A percentile compares a stretch with the other conserved stretches of the same genome.
Conservation (phyloP, 1,284 basidiomycete species). For the Bjerkandera adusta region DNA sequence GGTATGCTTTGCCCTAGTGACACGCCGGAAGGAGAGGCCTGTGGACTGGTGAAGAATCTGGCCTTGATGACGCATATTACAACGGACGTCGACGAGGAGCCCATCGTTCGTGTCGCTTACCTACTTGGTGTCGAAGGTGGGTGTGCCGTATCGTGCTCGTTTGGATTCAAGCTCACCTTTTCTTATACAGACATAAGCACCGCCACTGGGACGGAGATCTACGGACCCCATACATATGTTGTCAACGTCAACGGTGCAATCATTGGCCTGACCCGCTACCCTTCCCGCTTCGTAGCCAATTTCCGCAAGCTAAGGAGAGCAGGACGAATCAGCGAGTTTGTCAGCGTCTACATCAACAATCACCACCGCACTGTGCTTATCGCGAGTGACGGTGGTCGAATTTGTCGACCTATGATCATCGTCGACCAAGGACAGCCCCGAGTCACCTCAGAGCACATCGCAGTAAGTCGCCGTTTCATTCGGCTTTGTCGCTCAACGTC, state of each 20-base stretch:
- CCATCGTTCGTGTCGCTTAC: constrained; percentile 87
- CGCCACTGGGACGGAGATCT: constrained; percentile 95
- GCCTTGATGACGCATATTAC: constrained; percentile 99
- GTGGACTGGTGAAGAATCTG: constrained; percentile 97
- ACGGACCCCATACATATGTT: constrained; percentile 87
- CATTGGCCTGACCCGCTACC: constrained; percentile 89
- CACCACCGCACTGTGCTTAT: constrained; percentile 97
- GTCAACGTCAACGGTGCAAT: constrained; percentile 98
- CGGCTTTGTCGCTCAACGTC: background rate
- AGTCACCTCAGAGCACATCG: constrained; percentile 83
- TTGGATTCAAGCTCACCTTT: constrained; percentile 6
- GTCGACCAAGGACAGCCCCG: constrained; percentile 83
- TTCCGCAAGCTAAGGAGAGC: constrained; percentile 93
- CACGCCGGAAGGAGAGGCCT: constrained; percentile 99
- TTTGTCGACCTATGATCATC: constrained; percentile 98
- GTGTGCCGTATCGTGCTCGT: constrained; percentile 21
- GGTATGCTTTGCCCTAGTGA: constrained; percentile 98
- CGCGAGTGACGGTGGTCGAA: constrained; percentile 95
- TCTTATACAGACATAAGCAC: constrained; percentile 78
- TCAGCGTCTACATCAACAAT: constrained; percentile 95
- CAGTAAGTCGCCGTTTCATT: constrained; percentile 44
- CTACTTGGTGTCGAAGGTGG: constrained; percentile 94
- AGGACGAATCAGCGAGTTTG: constrained; percentile 93
- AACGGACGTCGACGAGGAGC: constrained; percentile 96
- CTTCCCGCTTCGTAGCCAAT: constrained; percentile 83